phyloP scores from a whole-genome alignment of 148 eudicot species.

The Chenopodium album region DNA sequence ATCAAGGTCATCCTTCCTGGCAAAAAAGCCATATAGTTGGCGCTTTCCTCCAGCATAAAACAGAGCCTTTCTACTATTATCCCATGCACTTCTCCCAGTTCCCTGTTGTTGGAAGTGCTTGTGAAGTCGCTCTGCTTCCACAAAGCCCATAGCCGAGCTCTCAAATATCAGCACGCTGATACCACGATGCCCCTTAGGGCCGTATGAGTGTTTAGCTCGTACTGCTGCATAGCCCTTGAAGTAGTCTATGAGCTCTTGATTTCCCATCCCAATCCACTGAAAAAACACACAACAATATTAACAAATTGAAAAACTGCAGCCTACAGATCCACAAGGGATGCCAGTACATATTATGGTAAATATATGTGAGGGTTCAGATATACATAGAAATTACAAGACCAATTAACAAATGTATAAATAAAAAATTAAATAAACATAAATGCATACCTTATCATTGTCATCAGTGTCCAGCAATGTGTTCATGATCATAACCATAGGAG shows the following conservation, averaged over 20 bases:
- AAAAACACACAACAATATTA: neutral
- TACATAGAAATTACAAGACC: neutral
- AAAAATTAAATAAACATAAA: neutral
- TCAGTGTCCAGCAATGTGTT: constrained; percentile 59
- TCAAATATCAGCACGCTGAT: constrained; percentile 70
- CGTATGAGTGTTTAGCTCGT: constrained; percentile 70
- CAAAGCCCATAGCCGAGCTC: constrained; percentile 55
- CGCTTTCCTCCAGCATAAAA: constrained; percentile 66
- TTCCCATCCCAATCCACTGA: constrained; percentile 90
- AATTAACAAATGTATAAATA: neutral
- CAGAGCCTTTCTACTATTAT: constrained; percentile 20
- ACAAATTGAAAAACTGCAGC: neutral
- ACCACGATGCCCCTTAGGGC: constrained; percentile 83
- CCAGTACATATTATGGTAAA: neutral
- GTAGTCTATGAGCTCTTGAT: constrained; percentile 66
- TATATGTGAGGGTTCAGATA: neutral
- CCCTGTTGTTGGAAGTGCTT: constrained; percentile 47
- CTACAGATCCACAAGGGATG: neutral
- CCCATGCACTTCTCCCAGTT: constrained; percentile 65
- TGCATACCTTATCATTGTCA: constrained; percentile 55
- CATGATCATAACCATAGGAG: constrained; percentile 79
- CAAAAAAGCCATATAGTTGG: constrained; percentile 71
- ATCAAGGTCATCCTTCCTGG: constrained; percentile 56
- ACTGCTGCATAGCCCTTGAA: constrained; percentile 50
- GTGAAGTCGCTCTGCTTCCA: constrained; percentile 70